Conservation (phyloP, 1,284 basidiomycete genomes). For the Pseudozyma sp. region DNA sequence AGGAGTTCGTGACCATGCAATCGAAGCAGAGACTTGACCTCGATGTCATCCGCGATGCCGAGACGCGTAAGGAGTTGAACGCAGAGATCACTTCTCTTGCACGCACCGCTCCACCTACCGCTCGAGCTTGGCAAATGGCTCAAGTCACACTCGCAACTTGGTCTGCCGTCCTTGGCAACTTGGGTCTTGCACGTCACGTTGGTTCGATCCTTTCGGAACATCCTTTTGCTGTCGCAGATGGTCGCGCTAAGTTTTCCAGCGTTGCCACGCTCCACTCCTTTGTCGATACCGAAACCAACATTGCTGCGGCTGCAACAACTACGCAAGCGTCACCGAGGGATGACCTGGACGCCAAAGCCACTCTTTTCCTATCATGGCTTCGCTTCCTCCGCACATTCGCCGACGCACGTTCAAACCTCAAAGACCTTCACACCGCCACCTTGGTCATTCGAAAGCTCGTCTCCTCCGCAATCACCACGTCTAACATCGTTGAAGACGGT, state of each 20-base stretch:
- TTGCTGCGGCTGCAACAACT: background rate
- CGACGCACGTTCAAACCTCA: constrained; percentile 6
- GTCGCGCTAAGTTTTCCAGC: constrained; percentile 12
- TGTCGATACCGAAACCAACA: constrained; percentile 5
- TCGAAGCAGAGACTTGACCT: constrained; percentile 43
- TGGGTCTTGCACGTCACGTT: constrained; percentile 39
- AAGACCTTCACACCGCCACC: constrained; percentile 18
- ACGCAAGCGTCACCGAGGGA: constrained; percentile 12
- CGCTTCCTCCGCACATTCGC: constrained; percentile 51
- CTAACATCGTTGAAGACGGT: too few species aligned
- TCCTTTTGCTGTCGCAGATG: constrained; percentile 6
- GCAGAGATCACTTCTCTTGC: constrained; percentile 45
- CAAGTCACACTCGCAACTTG: constrained; percentile 57
- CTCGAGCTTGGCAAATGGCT: constrained; percentile 43
- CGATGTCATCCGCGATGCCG: constrained; percentile 37
- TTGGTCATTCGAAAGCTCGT: constrained; percentile 29
- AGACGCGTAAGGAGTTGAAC: constrained; percentile 37
- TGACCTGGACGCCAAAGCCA: constrained; percentile 49
- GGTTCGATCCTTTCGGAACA: constrained; percentile 29
- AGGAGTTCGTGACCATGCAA: constrained; percentile 27
- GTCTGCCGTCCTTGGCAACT: constrained; percentile 54
- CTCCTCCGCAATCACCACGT: constrained; percentile 13
- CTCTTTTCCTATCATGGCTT: constrained; percentile 52
- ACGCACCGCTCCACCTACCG: constrained; percentile 37
- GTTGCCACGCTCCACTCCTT: constrained; percentile 26